Evolutionary conservation across 1,284 basidiomycete species (phyloP).

Genomic region (Rhodotorula sp.): DNA sequence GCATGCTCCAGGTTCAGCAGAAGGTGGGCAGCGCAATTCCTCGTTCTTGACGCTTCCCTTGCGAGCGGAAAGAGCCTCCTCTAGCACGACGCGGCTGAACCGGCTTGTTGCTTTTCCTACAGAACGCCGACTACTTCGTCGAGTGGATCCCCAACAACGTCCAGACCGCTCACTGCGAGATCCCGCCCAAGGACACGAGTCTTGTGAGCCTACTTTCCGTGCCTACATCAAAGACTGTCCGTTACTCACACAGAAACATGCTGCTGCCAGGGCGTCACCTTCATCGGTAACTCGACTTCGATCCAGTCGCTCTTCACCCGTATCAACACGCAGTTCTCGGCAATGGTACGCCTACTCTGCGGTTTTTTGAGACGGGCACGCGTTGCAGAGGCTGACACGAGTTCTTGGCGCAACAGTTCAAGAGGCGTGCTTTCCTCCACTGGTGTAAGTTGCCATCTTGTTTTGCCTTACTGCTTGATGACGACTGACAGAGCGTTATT

Average conservation of each 20-base stretch:
- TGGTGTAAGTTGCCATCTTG: constrained; percentile 54
- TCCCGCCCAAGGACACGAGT: constrained; percentile 86
- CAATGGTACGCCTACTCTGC: constrained; percentile 69
- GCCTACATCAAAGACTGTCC: too few relatives aligned
- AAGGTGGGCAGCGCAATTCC: too few relatives aligned
- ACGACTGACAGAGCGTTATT: not conserved
- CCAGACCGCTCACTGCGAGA: constrained; percentile 92
- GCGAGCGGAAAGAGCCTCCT: too few relatives aligned
- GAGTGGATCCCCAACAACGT: constrained; percentile 99
- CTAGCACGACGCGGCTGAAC: too few relatives aligned
- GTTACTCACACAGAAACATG: not conserved
- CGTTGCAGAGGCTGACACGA: too few relatives aligned
- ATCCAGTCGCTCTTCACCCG: constrained; percentile 98
- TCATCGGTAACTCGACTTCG: constrained; percentile 91
- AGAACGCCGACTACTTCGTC: constrained; percentile 69
- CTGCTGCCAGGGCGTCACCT: constrained; percentile 61
- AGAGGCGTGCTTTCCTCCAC: constrained; percentile 93
- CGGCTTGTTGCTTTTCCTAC: not conserved
- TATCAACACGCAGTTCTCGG: constrained; percentile 82
- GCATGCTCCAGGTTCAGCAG: constrained; percentile 82
- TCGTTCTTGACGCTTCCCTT: constrained; percentile 60
- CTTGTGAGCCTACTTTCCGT: constrained; percentile 55
- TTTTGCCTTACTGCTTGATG: not conserved
- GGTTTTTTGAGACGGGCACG: not conserved
- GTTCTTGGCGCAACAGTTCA: constrained; percentile 53